Percentiles rank a stretch among this genome's conserved stretches.
Conservation (phyloP, 2,329 filamentous ascomycete genomes). For the Paecilomyces formosus region DNA sequence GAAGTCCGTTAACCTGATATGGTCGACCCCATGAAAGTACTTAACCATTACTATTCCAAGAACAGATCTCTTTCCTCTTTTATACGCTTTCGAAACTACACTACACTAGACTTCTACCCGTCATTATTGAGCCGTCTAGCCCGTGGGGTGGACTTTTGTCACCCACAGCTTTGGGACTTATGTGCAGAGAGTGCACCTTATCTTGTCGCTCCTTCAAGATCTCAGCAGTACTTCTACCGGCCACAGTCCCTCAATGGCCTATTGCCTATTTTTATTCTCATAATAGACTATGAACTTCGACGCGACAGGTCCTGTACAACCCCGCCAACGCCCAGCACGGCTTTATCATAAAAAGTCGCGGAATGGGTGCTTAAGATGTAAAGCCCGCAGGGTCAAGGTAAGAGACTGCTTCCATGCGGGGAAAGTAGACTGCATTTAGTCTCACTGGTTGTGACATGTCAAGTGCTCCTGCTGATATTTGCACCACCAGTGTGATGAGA, state of each 20-base stretch:
- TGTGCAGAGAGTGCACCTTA: background rate
- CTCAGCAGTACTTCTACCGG: background rate
- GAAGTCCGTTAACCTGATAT: background rate
- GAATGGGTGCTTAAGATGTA: slow-evolving; percentile 10
- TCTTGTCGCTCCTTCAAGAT: background rate
- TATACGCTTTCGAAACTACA: background rate
- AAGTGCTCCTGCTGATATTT: background rate
- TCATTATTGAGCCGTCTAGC: background rate
- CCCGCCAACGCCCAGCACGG: background rate
- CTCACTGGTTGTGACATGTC: background rate
- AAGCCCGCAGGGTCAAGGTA: slow-evolving; percentile 9
- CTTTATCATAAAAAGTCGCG: slow-evolving; percentile 10
- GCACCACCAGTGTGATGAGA: background rate
- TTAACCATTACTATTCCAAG: background rate
- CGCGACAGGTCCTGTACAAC: background rate
- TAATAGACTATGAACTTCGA: background rate
- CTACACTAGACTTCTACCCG: background rate
- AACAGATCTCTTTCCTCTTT: background rate
- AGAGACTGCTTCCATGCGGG: background rate
- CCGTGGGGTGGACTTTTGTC: background rate
- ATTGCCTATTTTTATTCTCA: background rate
- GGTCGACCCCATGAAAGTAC: background rate
- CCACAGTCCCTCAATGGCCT: background rate
- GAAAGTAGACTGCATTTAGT: background rate
- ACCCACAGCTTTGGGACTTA: background rate